Evolutionary conservation across 257 asterid species (phyloP), one percentile per base, ranked within the genome.

Genomic region (Vinca minor): DNA sequence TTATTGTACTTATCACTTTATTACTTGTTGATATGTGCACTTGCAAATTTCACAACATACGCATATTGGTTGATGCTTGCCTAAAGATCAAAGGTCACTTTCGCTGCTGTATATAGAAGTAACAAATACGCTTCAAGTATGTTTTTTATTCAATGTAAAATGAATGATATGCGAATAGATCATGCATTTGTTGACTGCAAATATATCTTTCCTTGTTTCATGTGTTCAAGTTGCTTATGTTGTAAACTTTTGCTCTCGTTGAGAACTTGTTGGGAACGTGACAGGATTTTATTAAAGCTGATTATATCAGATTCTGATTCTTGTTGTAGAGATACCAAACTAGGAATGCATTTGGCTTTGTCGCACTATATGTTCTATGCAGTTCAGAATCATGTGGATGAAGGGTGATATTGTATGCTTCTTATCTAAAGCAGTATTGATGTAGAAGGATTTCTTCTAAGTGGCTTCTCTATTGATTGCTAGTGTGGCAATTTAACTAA

Each of bases 81-180:
- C 71, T 67, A 69, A 62, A 70, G 77, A 73, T 63, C 64, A 70
- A 76, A 67, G 73, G 64, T 78, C 67, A 18, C 64, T 67, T 73
- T 68, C 63, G 67, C 67, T 70, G 69, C 69, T 66, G 70, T 64
- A 56, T 46, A 70, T 70, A 70, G 76, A 59, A 63, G 74, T 57
- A 63, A 72, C 76, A 63, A 64, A 57, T 72, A 38, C 73, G 64
- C 72, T 54, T 62, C 72, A 28, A 55, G 48, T 70, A 63, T 69
- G 75, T 52, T 62, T 66, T 65, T 59, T 46, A 36, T 72, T 64
- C 21, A 8, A 57, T 82, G 86, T 76, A 77, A 78, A 69, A 66
- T 68, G 66, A 70, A 66, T 63, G 62, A 66, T 66, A 55, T 74
- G 73, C 69, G 32, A 59, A 62, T 66, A 76, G 66, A 72, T 65